A percentile compares a stretch with the other conserved stretches of the same genome.
Conservation (phyloP, 306 rosid species). For the Begonia peltatifolia region DNA sequence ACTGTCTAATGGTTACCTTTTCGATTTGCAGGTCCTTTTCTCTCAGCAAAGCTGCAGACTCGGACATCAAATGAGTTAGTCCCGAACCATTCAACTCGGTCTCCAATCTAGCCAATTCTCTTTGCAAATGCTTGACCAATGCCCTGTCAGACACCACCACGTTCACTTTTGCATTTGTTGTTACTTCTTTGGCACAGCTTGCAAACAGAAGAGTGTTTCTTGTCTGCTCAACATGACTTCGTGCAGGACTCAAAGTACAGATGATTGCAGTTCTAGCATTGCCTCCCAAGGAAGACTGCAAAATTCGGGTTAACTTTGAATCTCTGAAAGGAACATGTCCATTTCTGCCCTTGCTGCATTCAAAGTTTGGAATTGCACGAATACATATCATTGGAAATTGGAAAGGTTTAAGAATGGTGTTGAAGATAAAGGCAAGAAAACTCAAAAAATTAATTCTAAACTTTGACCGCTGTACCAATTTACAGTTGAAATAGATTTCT, state of each 20-base stretch:
- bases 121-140: conserved; percentile 81
- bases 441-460: background rate
- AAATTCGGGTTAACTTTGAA: conserved; percentile 95
- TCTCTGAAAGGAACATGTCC: conserved; percentile 97
- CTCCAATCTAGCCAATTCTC: conserved; percentile 73
- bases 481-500: background rate
- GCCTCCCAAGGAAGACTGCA: conserved; percentile 96
- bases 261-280: conserved; percentile 94
- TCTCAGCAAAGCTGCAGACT: conserved; percentile 40
- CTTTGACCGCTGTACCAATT: too few species aligned
- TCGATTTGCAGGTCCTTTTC: conserved; percentile 77
- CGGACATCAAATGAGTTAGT: conserved; percentile 18
- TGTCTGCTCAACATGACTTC: conserved; percentile 80
- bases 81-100: conserved; percentile 52
- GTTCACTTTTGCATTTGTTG: conserved; percentile 83
- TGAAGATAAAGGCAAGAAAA: background rate
- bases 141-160: conserved; percentile 92
- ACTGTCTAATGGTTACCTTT: conserved; percentile 35
- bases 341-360: conserved; percentile 91
- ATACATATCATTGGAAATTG: background rate
- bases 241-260: conserved; percentile 96
- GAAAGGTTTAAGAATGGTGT: background rate
- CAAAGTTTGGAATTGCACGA: conserved; percentile 7
- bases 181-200: conserved; percentile 90
- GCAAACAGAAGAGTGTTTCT: conserved; percentile 98